These are phyloP conservation scores for Boletus pseudo-olivaceus DNA, from an alignment of 768 basidiomycete genomes.

Conservation along the genomic window DNA sequence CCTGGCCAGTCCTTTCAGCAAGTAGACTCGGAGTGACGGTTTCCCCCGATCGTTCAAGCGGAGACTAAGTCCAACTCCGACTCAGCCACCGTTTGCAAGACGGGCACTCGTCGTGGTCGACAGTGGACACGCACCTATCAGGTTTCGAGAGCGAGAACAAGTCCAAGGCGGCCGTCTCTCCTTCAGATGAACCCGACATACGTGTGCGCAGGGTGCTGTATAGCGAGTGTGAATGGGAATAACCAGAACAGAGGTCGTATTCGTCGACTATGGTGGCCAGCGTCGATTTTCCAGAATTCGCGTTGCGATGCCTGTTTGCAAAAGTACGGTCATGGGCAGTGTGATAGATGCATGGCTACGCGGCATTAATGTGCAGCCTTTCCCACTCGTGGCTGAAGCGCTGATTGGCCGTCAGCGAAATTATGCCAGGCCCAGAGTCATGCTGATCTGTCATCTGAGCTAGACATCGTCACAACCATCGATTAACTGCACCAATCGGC, in stretches of 20 bases:
- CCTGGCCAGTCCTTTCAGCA: slow-evolving; percentile 5
- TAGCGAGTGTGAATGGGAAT: background rate
- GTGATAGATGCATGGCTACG: slow-evolving; percentile 12
- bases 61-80: slow-evolving; percentile 8
- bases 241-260: background rate
- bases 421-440: slow-evolving; percentile 1
- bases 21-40: background rate
- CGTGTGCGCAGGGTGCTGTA: background rate
- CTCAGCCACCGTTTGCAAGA: slow-evolving; percentile 7
- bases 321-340: slow-evolving; percentile 9
- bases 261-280: background rate
- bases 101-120: slow-evolving; percentile 8
- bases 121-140: background rate
- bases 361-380: slow-evolving; percentile 9
- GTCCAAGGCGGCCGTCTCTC: background rate
- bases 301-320: background rate
- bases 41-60: slow-evolving; percentile 8
- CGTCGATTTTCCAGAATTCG: background rate
- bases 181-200: background rate
- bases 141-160: background rate
- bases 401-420: slow-evolving; percentile 13
- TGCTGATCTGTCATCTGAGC: slow-evolving; percentile 13
- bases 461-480: slow-evolving; percentile 18
- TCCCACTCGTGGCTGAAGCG: slow-evolving; percentile 19
- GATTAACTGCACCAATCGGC: slow-evolving; percentile 10